Evolutionary conservation across 768 basidiomycete genomes (phyloP).

Genomic region (Agaricus subrufescens): DNA sequence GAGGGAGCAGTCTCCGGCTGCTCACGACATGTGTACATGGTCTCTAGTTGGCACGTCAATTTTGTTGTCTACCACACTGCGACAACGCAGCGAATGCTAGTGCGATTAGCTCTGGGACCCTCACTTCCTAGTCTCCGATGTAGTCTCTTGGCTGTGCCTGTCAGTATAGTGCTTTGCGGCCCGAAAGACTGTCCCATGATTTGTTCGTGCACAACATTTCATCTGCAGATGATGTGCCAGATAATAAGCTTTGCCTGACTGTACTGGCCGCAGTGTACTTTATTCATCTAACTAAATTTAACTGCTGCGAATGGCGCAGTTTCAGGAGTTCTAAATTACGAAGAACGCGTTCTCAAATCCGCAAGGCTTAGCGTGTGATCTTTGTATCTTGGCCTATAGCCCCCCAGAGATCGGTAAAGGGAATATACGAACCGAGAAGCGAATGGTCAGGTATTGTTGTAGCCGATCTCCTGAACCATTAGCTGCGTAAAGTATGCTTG

Average conservation of each 20-base stretch:
- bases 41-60: no score
- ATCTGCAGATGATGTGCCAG: not conserved
- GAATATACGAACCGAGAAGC: not conserved
- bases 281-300: conserved; percentile 2
- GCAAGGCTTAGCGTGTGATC: not conserved
- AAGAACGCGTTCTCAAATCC: not conserved
- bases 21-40: no score
- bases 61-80: no score
- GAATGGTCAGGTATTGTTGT: no score
- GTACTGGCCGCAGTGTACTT: conserved; percentile 3
- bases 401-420: not conserved
- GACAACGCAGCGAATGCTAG: no score
- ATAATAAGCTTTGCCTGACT: not conserved
- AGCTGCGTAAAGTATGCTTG: not conserved
- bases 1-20: no score
- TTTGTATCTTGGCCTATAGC: not conserved
- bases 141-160: conserved; percentile 7
- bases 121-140: not conserved
- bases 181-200: conserved; percentile 14
- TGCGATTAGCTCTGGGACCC: not conserved
- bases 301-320: conserved; percentile 12
- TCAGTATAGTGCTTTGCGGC: conserved; percentile 13
- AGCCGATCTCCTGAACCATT: not conserved
- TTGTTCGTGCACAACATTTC: conserved; percentile 13
- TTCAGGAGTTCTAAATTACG: not conserved